Evolutionary conservation across 306 rosid genomes (phyloP), one percentile per base, ranked within the genome.

Genomic region (Quercus robur): DNA sequence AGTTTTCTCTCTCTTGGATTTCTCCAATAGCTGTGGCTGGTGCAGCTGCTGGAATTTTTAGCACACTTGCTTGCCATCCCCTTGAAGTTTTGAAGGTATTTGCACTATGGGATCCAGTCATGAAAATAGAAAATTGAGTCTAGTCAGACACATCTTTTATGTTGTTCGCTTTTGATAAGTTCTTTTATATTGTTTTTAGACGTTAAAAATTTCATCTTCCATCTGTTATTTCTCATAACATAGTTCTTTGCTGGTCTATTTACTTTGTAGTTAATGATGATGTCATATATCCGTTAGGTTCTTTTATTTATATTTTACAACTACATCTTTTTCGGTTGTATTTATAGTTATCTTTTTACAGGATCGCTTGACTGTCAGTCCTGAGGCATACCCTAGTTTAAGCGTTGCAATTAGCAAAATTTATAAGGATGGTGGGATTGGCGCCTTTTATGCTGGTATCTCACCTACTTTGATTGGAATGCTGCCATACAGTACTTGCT

Each of bases 401-500:
- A 86, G 90, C 61, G 25, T 90, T 61, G 99, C 99, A 73, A 81
- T 95, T 77, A 75, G 91, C 83, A 91, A 86, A 85, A 95, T 89
- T 82, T 90, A 91, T 84, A 91, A 83, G 86, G 95, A 89, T n/a
- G 97, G 97, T 63, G 99, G 99, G 78, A 71, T 91, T 79, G 90
- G 91, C 75, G 92, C 94, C 71, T 90, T 93, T 76, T 95, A 95
- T 90, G 85, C 99, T 17, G 98, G 99, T 77, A 73, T 95, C 74
- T 84, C 94, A 77, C 99, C 99, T 66, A 95, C 99, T 18, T 79
- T 95, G 64, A 78, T 91, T 62, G 99, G 99, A 83, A 95, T 95
- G 99, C 97, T 95, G 63, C 97, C 99, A 12, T 93, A 95, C 90
- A 95, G 99, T 84, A 93, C 99, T 17, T 92, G 99, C 59, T 93